These are phyloP conservation scores for Alliaria petiolata DNA, from an alignment of 345 rosid species.

Conservation along the genomic window DNA sequence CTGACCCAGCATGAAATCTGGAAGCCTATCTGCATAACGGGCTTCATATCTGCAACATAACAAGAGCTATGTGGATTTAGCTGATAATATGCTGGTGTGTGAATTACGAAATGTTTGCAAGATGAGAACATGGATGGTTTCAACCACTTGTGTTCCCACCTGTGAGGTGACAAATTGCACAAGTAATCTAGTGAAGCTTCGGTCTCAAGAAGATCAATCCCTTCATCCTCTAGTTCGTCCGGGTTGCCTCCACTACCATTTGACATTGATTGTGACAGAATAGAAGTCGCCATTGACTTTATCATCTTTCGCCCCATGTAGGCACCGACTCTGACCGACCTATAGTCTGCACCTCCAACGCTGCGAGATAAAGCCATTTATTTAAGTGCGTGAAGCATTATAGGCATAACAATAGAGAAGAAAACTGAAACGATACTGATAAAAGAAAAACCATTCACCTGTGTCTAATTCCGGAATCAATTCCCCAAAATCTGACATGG, in stretches of 20 bases:
- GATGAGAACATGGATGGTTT: background rate
- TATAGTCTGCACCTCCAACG: constrained; percentile 95
- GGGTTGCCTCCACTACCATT: constrained; percentile 44
- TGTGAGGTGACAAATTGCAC: constrained; percentile 93
- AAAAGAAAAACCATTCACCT: constrained; percentile 46
- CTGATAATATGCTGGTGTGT: background rate
- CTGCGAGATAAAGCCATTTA: constrained; percentile 39
- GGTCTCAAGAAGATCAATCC: constrained; percentile 54
- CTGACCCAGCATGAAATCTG: constrained; percentile 70
- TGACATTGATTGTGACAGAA: constrained; percentile 48
- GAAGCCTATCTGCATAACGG: constrained; percentile 67
- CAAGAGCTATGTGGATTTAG: constrained; percentile 5
- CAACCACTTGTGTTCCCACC: constrained; percentile 37
- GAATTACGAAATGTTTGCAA: background rate
- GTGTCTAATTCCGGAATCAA: constrained; percentile 98
- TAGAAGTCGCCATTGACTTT: constrained; percentile 61
- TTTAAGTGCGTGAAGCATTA: background rate
- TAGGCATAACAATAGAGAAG: background rate
- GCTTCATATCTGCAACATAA: constrained; percentile 68
- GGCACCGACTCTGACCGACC: constrained; percentile 96
- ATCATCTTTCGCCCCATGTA: constrained; percentile 93
- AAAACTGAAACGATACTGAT: background rate
- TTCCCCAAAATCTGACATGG: constrained; percentile 98
- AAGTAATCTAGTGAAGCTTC: constrained; percentile 89
- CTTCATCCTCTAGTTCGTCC: constrained; percentile 69